Conservation (phyloP, 106 monocot species). For the Apostasia ramifera region DNA sequence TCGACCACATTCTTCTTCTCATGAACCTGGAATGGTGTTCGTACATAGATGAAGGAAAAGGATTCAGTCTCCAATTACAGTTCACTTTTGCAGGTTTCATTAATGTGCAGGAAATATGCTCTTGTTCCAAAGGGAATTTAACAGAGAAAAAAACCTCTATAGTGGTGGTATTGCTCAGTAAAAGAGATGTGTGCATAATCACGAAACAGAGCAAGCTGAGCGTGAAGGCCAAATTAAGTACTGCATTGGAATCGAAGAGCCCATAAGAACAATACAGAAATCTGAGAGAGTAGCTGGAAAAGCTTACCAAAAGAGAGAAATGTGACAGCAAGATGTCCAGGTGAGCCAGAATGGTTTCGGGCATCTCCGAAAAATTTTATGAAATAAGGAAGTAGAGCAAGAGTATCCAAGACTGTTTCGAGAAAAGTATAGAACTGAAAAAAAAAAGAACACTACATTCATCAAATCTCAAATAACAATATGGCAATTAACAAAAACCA, state of each 20-base stretch:
- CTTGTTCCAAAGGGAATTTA: neutral
- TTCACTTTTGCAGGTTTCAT: neutral
- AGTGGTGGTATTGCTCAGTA: constrained; percentile 77
- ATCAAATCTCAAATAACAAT: neutral
- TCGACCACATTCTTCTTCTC: constrained; percentile 48
- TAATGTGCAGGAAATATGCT: neutral
- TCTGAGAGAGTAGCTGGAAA: neutral
- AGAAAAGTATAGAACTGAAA: constrained; percentile 79
- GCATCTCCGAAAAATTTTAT: constrained; percentile 65
- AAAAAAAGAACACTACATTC: constrained; percentile 1
- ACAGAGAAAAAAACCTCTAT: constrained; percentile 60
- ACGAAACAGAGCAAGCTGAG: constrained; percentile 89
- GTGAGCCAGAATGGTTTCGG: constrained; percentile 40
- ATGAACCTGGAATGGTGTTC: constrained; percentile 42
- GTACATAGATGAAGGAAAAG: neutral
- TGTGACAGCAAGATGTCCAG: constrained; percentile 52
- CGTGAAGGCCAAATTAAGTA: constrained; percentile 73
- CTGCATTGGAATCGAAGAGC: constrained; percentile 31
- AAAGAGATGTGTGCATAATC: constrained; percentile 63
- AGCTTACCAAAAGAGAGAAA: constrained; percentile 76
- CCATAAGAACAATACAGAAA: neutral
- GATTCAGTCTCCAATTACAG: neutral
- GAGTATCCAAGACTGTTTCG: constrained; percentile 55
- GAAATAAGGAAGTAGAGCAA: constrained; percentile 61
- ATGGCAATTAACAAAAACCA: constrained; percentile 3